Base-by-base conservation (phyloP, 805 yeast species). In the Candida wancherniae region DNA sequence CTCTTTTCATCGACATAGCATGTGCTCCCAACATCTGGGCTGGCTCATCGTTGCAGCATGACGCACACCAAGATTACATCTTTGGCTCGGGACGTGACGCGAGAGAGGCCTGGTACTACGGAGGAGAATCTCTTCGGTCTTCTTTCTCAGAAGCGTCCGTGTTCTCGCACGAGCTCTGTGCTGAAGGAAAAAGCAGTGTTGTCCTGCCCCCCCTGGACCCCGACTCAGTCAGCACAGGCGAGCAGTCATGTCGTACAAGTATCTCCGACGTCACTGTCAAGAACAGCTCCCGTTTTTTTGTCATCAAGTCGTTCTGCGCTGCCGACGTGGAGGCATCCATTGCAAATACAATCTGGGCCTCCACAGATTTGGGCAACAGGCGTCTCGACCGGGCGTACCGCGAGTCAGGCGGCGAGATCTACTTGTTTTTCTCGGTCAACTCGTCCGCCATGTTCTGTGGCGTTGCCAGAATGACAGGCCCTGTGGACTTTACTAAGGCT, bases 361-460 rank as follows among this genome's bases (percentile, higher is more conserved):
- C 81, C 1, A 76, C 82, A 0, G 71, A 63, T 18, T 55, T 67
- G 30, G 83, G 82, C 0, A 76, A 75, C 42, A 67, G 61, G 36
- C 55, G 80, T 29, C 55, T 77, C 26, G 59, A 69, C 26, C 60
- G 54, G 32, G 75, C 78, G 0, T 75, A 39, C 34, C 40, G 42
- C 4, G 54, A 51, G 13, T 11, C 48, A 3, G 9, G 13, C 5
- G 57, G 55, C 2, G 62, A 64, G 29, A 50, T 77, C 0, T 71
- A 60, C 40, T 51, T 77, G 15, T 67, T 77, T 41, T 77, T 75
- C 44, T 75, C 77, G 42, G 80, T 75, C 1, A 76, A 76, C 6
- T 50, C 42, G 21, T 62, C 69, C 52, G 47, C 73, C 63, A 42
- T 57, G 47, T 58, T 56, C 41, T 76, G 76, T 25, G 75, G 56